Conservation (phyloP, 2,329 filamentous ascomycete species). For the Xylaria sp. region DNA sequence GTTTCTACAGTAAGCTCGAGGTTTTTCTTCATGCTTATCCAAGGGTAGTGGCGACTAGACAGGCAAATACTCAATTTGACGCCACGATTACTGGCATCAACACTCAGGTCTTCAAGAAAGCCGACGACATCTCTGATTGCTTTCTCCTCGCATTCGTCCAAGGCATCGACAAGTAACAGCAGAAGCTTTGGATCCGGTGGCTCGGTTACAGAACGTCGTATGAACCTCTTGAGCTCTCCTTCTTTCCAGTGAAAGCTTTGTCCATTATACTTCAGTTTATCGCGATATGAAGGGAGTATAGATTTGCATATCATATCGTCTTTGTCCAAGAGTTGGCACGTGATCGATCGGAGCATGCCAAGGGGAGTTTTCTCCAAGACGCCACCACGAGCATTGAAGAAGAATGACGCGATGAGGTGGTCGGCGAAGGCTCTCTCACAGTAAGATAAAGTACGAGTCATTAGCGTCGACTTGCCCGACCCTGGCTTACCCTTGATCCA, state of each 20-base stretch:
- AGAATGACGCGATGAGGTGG: conserved; percentile 36
- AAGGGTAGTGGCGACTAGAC: conserved; percentile 18
- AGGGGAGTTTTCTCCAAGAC: conserved; percentile 39
- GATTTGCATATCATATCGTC: background rate
- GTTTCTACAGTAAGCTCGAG: conserved; percentile 6
- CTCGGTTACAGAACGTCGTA: background rate
- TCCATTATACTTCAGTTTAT: background rate
- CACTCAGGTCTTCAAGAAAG: conserved; percentile 14
- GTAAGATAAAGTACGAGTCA: conserved; percentile 37
- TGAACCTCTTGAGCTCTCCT: conserved; percentile 5
- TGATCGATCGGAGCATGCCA: conserved; percentile 40
- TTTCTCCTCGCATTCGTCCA: conserved; percentile 19
- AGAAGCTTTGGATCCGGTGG: background rate
- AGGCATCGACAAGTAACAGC: conserved; percentile 16
- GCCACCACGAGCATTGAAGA: conserved; percentile 42
- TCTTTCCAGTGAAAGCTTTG: background rate
- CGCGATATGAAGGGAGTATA: background rate
- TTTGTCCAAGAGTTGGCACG: conserved; percentile 39
- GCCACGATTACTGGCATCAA: background rate
- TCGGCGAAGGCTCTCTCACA: conserved; percentile 20
- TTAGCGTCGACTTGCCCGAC: conserved; percentile 45
- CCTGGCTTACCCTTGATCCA: conserved; percentile 50
- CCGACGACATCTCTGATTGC: conserved; percentile 5
- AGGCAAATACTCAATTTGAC: conserved; percentile 13
- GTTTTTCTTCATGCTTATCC: conserved; percentile 4